These are phyloP conservation scores for Pseudozyma flocculosa DNA, from an alignment of 1,284 basidiomycete genomes.

Conservation along the genomic window DNA sequence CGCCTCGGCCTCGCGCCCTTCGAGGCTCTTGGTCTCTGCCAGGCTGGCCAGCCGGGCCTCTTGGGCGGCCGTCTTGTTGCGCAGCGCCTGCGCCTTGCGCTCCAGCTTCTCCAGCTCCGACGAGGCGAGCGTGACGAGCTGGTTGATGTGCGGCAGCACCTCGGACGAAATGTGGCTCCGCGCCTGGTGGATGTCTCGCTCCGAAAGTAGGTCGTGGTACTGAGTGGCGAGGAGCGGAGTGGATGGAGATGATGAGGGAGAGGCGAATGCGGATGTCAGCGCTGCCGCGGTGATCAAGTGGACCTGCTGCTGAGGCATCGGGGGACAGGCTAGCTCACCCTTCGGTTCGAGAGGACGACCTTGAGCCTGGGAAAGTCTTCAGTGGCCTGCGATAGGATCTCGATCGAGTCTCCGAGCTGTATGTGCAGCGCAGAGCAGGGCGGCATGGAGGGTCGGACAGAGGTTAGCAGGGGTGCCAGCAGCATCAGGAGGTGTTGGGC, in stretches of 20 bases:
- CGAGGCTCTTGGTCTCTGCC: no score
- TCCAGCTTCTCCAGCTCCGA: constrained; percentile 25
- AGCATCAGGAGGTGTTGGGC: no score
- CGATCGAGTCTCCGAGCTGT: constrained; percentile 29
- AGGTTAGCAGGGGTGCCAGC: no score
- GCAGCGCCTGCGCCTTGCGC: constrained; percentile 17
- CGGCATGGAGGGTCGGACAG: neutral
- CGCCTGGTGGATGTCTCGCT: constrained; percentile 20
- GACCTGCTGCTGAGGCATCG: no score
- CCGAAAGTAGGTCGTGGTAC: constrained; percentile 33
- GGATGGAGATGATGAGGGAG: neutral
- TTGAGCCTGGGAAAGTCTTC: constrained; percentile 34
- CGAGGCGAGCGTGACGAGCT: constrained; percentile 19
- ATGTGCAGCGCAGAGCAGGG: no score
- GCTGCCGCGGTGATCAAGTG: no score
- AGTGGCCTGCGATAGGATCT: constrained; percentile 21
- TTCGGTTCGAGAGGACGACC: constrained; percentile 28
- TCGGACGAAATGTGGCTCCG: constrained; percentile 28
- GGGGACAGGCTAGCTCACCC: constrained; percentile 9
- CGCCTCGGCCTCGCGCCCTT: no score
- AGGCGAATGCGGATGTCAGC: no score
- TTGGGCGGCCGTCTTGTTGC: constrained; percentile 7
- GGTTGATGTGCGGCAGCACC: constrained; percentile 31
- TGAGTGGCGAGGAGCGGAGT: neutral
- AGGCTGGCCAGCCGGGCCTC: no score